These are phyloP conservation scores for Solanum hybrid DNA, from an alignment of 305 asterid genomes.

Conservation along the genomic window DNA sequence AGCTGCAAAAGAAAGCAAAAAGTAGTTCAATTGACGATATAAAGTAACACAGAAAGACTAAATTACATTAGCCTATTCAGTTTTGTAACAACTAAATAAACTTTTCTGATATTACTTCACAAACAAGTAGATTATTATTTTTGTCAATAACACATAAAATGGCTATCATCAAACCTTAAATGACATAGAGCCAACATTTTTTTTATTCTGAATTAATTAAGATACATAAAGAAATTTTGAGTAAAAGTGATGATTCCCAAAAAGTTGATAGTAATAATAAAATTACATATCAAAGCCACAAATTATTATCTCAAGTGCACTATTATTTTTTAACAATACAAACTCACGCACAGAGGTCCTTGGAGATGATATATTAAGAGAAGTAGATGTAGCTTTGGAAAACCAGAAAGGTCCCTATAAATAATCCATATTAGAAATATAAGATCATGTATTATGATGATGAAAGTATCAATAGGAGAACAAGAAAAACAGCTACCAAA, in stretches of 20 bases:
- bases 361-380: not conserved
- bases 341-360: not conserved
- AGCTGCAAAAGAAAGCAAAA: conserved; percentile 40
- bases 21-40: not conserved
- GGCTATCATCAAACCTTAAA: not conserved
- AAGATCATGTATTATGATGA: not conserved
- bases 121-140: not conserved
- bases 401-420: not conserved
- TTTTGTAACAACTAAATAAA: not conserved
- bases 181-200: not conserved
- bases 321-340: not conserved
- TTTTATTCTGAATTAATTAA: not conserved
- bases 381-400: not conserved
- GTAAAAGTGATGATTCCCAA: not conserved
- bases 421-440: not conserved
- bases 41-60: not conserved
- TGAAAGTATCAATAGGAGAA: not conserved
- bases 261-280: not conserved
- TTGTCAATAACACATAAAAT: not conserved
- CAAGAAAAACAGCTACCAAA: conserved; percentile 30
- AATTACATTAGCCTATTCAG: not conserved
- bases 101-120: not conserved
- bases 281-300: not conserved
- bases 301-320: not conserved
- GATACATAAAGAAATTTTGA: not conserved